phyloP scores from a whole-genome alignment of 768 basidiomycete genomes.

The Boletus rubroflammeus region DNA sequence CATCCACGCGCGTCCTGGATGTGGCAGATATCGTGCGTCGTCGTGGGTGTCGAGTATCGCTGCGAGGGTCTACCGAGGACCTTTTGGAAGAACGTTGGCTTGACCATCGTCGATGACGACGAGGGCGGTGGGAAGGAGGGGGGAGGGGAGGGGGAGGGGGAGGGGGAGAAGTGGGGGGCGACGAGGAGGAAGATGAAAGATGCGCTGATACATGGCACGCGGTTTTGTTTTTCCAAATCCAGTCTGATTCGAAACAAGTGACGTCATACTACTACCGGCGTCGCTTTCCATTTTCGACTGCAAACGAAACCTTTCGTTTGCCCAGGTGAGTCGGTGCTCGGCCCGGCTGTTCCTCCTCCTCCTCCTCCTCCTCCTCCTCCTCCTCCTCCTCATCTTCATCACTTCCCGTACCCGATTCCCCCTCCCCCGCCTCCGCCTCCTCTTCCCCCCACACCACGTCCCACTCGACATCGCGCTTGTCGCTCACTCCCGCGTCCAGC shows the following conservation, averaged over 20 bases:
- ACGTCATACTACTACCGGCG: constrained; percentile 18
- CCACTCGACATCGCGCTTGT: constrained; percentile 41
- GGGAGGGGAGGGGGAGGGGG: background rate
- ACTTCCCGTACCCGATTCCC: constrained; percentile 29
- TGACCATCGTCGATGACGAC: constrained; percentile 39
- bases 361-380: constrained; percentile 33
- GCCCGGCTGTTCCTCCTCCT: constrained; percentile 37
- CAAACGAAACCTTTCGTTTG: constrained; percentile 48
- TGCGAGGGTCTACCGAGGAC: constrained; percentile 65
- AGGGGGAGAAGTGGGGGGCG: background rate
- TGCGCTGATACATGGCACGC: constrained; percentile 11
- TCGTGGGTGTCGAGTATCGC: constrained; percentile 41
- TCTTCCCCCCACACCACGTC: constrained; percentile 37
- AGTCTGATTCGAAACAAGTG: constrained; percentile 19
- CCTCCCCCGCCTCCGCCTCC: constrained; percentile 34
- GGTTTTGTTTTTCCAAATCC: constrained; percentile 19
- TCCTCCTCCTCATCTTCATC: constrained; percentile 33
- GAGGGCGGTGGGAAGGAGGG: background rate
- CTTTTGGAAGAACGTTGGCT: constrained; percentile 56
- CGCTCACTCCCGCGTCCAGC: constrained; percentile 38
- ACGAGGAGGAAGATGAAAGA: background rate
- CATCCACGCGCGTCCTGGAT: background rate
- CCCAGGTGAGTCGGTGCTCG: constrained; percentile 21
- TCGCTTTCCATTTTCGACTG: constrained; percentile 22
- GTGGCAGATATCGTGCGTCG: constrained; percentile 5